Base-by-base conservation (phyloP, 139 green algal genomes). In the Chlamydomonas eustigma region DNA sequence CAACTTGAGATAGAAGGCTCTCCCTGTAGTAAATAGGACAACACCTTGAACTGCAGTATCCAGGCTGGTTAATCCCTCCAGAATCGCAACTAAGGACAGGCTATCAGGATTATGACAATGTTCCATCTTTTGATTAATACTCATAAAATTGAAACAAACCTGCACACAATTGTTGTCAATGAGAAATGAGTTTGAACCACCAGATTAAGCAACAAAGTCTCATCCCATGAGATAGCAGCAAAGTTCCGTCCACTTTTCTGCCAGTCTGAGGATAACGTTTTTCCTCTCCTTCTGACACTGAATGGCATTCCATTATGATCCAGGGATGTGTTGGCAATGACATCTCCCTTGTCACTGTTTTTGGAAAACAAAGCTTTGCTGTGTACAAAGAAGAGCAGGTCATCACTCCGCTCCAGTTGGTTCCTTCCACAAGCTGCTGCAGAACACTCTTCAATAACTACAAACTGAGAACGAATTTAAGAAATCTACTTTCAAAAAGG, bases 141-240 rank as follows among this genome's bases (percentile, higher is more conserved):
- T 12, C 44, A 58, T 18, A n/a, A 30, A 50, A 2, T 65, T 12
- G 12, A 58, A 28, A 37, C 73, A 31, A 51, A 85, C 82, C 73
- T 74, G 68, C 81, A 88, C 22, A 78, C 63, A 36, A 87, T 80
- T 0, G 91, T 83, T 3, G 81, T 89, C 8, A 93, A 81, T 36
- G 52, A 31, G 77, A 86, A 94, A 8, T 63, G 25, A 2, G 79
- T 88, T 33, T 94, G 90, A 50, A 93, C 71, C 8, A 90, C 90
- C 50, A 92, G 67, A 73, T 93, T 94, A n/a, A 94, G 86, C 75
- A 89, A 80, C 36, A 90, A 51, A 4, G 67, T 87, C 5, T 39
- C 51, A 5, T 64, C 37, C 90, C 90, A 94, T 76, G 91, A 82
- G 3, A 94, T 79, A 0, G 50, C 33, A 6, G 6, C 37, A 12